A percentile compares a stretch with the other conserved stretches of the same genome.
These are phyloP conservation scores for Aspergillus sparsus DNA, from an alignment of 495 filamentous ascomycete genomes.

Conservation along the genomic window DNA sequence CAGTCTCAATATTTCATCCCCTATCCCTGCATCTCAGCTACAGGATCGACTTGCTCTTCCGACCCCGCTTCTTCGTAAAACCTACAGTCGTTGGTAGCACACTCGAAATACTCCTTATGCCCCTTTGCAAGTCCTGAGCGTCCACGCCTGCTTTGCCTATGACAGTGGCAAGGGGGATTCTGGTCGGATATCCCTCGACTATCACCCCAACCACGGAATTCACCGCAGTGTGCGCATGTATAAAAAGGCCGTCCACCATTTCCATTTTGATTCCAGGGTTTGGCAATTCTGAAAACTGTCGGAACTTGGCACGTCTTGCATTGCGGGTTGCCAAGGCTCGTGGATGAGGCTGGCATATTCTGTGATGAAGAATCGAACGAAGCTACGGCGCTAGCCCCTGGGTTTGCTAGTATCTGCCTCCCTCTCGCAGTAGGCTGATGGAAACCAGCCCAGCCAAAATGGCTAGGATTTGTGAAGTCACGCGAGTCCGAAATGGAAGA, in stretches of 20 bases:
- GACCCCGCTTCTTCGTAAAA: neutral
- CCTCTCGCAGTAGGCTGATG: no score
- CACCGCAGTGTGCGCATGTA: neutral
- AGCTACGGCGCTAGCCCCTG: no score
- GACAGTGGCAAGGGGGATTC: neutral
- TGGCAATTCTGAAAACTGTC: neutral
- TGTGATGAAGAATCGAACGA: no score
- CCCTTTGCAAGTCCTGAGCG: neutral
- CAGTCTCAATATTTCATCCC: no score
- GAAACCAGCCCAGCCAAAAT: no score
- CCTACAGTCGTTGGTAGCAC: neutral
- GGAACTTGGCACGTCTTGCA: neutral
- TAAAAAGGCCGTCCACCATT: conserved; percentile 1
- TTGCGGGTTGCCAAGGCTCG: no score
- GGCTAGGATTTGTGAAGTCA: no score
- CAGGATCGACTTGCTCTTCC: neutral
- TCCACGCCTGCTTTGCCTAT: neutral
- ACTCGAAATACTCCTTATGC: neutral
- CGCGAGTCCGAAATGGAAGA: no score
- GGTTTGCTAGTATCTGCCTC: no score
- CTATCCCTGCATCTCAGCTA: neutral
- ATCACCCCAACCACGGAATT: neutral
- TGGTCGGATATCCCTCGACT: neutral
- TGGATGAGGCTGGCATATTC: no score
- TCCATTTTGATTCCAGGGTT: neutral